Base-by-base conservation (phyloP, 2,329 filamentous ascomycete species). In the Furcasterigmium furcatum region DNA sequence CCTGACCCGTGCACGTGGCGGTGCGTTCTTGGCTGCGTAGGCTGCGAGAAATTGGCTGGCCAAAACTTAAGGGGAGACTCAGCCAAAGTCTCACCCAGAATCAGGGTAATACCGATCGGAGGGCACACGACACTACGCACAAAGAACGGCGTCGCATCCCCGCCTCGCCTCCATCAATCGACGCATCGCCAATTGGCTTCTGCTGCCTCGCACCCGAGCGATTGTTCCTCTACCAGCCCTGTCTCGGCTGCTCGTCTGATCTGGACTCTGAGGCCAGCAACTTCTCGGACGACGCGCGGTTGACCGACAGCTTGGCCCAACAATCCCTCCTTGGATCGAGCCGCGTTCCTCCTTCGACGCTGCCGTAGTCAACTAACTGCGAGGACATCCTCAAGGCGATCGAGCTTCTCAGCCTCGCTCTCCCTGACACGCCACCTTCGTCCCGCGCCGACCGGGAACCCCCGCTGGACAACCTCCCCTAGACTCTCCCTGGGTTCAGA, bases 31-130 rank as follows among this genome's bases (percentile, higher is more conserved):
- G 21, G 21, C 22, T n/a, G 16, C 25, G 38, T 9, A 41, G 40
- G 40, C 40, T 42, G 40, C 40, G 40, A 42, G 40, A 42, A 42
- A 42, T 42, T 42, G 27, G 27, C 40, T 41, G 39, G 39, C 27
- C 40, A 42, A 42, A 42, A 34, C 40, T 42, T 42, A 42, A n/a
- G 40, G 40, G 34, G 40, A 42, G 29, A 32, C 25, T 32, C 19
- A 42, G 16, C 27, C 40, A 22, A 20, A 27, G 19, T 41, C 39
- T n/a, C 24, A 24, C 25, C 21, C 7, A 19, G 34, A 36, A 9
- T 36, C n/a, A 36, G 34, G 34, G 40, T 32, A 27, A 42, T 19
- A 42, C 34, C 40, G 40, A 42, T 19, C 27, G 10, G 20, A n/a
- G n/a, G 29, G 40, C 40, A 42, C 40, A 42, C 40, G 40, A 42